Evolutionary conservation across 2,329 filamentous ascomycete species (phyloP).

Genomic region (Exophiala spinifera): DNA sequence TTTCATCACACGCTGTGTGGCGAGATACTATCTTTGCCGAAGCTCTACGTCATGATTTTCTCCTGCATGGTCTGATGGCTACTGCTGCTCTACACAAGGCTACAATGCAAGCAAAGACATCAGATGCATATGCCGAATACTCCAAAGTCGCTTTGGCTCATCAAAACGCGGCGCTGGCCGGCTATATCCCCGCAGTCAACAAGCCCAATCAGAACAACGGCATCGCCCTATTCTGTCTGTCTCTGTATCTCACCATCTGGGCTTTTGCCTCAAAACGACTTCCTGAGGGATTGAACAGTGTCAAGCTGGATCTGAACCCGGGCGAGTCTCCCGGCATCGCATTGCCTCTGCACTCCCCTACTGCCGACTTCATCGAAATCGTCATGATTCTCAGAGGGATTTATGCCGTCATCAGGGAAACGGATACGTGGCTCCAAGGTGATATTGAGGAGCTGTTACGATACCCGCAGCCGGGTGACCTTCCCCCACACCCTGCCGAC

Average conservation of each 20-base stretch:
- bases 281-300: slow-evolving; percentile 26
- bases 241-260: slow-evolving; percentile 28
- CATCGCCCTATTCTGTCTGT: slow-evolving; percentile 28
- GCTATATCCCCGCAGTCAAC: slow-evolving; percentile 27
- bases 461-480: slow-evolving; percentile 21
- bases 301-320: slow-evolving; percentile 20
- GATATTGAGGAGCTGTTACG: slow-evolving; percentile 27
- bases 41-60: slow-evolving; percentile 40
- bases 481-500: slow-evolving; percentile 25
- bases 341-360: slow-evolving; percentile 20
- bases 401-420: slow-evolving; percentile 28
- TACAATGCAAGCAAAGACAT: slow-evolving; percentile 26
- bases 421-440: slow-evolving; percentile 27
- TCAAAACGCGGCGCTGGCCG: slow-evolving; percentile 28
- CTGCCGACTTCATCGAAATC: slow-evolving; percentile 27
- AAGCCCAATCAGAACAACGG: slow-evolving; percentile 27
- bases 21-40: slow-evolving; percentile 41
- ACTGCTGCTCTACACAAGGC: slow-evolving; percentile 42
- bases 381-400: slow-evolving; percentile 27
- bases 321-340: slow-evolving; percentile 21
- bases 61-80: slow-evolving; percentile 43
- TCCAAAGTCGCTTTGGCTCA: slow-evolving; percentile 28
- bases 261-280: slow-evolving; percentile 28
- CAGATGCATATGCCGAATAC: slow-evolving; percentile 27
- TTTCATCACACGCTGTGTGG: slow-evolving; percentile 36